These are phyloP conservation scores for Pyrenochaeta sp. DNA, from an alignment of 2,329 filamentous ascomycete species.

Conservation along the genomic window DNA sequence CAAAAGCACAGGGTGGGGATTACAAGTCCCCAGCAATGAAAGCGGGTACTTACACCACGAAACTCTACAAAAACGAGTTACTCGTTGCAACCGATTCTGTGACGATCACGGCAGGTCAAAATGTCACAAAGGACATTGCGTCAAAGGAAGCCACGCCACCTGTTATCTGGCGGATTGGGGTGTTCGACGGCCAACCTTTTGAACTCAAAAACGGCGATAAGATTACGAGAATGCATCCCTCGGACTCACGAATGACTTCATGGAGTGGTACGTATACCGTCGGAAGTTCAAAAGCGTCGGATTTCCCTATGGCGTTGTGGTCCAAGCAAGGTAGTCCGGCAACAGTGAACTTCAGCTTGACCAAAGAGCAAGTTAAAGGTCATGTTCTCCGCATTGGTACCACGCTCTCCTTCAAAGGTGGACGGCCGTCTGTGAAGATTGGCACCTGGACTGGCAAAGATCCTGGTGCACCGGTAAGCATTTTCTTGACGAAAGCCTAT, in stretches of 20 bases:
- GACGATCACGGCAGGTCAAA: constrained; percentile 25
- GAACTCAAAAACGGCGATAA: constrained; percentile 36
- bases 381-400: constrained; percentile 31
- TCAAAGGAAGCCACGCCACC: constrained; percentile 21
- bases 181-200: constrained; percentile 30
- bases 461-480: constrained; percentile 29
- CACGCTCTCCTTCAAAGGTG: constrained; percentile 30
- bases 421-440: constrained; percentile 28
- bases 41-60: constrained; percentile 27
- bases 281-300: constrained; percentile 20
- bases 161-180: constrained; percentile 29
- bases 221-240: constrained; percentile 32
- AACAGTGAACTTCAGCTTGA: constrained; percentile 24
- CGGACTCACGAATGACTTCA: constrained; percentile 23
- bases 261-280: constrained; percentile 26
- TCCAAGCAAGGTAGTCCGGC: constrained; percentile 23
- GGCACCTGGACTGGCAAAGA: constrained; percentile 30
- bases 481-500: not conserved
- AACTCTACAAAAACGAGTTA: constrained; percentile 29
- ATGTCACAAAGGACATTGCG: constrained; percentile 22
- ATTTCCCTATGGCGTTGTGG: constrained; percentile 33
- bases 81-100: constrained; percentile 25
- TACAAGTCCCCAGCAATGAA: constrained; percentile 31
- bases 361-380: constrained; percentile 24
- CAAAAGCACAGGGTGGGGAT: constrained; percentile 19